Percentiles rank a stretch among this genome's conserved stretches.
phyloP scores from a whole-genome alignment of 768 basidiomycete genomes.

The Trametes villosa region DNA sequence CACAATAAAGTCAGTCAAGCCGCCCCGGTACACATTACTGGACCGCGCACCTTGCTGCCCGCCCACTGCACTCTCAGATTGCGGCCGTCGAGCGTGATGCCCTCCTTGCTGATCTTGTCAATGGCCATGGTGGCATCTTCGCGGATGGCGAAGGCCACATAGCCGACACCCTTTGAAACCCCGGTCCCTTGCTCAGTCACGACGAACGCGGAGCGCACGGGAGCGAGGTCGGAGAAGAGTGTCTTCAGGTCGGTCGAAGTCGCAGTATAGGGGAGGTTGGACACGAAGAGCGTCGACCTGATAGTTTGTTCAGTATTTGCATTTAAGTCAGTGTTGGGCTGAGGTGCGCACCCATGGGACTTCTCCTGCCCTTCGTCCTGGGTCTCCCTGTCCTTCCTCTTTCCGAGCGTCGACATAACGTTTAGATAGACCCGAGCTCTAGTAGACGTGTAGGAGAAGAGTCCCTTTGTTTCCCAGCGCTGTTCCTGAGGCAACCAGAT shows the following conservation, averaged over 20 bases:
- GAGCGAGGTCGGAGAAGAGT: constrained; percentile 93
- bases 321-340: too few relatives aligned
- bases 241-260: constrained; percentile 92
- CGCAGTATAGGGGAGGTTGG: constrained; percentile 87
- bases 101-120: constrained; percentile 64
- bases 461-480: too few relatives aligned
- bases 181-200: constrained; percentile 79
- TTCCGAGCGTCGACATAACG: constrained; percentile 21
- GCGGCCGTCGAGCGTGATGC: constrained; percentile 68
- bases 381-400: constrained; percentile 24
- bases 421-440: neutral
- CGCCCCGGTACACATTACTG: neutral
- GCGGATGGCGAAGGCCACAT: constrained; percentile 87
- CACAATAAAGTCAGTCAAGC: neutral
- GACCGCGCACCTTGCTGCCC: constrained; percentile 62
- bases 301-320: neutral
- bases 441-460: too few relatives aligned
- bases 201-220: constrained; percentile 92
- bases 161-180: constrained; percentile 93
- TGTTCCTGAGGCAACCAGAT: too few relatives aligned
- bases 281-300: constrained; percentile 90
- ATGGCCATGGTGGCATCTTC: constrained; percentile 86
- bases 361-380: constrained; percentile 14
- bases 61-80: constrained; percentile 82
- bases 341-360: constrained; percentile 19